Base-by-base conservation (phyloP, 192 early-diverging fungal genomes). In the Linderina pennispora region DNA sequence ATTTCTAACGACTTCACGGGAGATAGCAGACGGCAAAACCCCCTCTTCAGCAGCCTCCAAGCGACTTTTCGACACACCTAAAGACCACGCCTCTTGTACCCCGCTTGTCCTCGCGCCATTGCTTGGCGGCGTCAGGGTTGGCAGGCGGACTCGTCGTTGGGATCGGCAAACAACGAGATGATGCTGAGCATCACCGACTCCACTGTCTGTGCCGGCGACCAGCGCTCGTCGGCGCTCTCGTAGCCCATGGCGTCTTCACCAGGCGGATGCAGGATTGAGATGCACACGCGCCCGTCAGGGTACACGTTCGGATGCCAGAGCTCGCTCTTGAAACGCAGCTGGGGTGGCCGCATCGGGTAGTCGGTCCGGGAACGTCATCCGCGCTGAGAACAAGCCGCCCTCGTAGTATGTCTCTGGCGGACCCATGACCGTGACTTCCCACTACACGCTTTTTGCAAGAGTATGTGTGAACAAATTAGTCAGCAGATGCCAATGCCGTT, bases 231-330 rank as follows among this genome's bases (percentile, higher is more conserved):
- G 3, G 91, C 81, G 39, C 83, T 60, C 55, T 96, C 93, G 60
- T 98, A 98, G 0, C 92, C 92, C 49, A 77, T 94, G 52, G 80
- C 79, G 69, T 98, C 94, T 16, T 92, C 87, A n/a, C 82, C 88
- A 15, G 84, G 79, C 23, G 75, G 78, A 41, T 86, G 83, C 58
- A 98, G 66, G 56, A 98, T 98, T n/a, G 90, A 91, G 40, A 98
- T 97, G 64, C 93, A 97, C 14, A 98, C 92, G 19, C 81, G 78
- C 13, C 96, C 96, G 65, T 91, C 77, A 9, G 77, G 70, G 62
- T 95, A 94, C 4, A 96, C 85, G 60, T 90, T 98, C 23, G 95
- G 95, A 55, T 98, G 95, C 80, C 87, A 94, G 58, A 98, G 82
- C n/a, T 91, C 78, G 34, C 78, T 80, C 7, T 76, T 58, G 59